phyloP scores from a whole-genome alignment of 2,329 filamentous ascomycete genomes.

The Fusarium burgessii region DNA sequence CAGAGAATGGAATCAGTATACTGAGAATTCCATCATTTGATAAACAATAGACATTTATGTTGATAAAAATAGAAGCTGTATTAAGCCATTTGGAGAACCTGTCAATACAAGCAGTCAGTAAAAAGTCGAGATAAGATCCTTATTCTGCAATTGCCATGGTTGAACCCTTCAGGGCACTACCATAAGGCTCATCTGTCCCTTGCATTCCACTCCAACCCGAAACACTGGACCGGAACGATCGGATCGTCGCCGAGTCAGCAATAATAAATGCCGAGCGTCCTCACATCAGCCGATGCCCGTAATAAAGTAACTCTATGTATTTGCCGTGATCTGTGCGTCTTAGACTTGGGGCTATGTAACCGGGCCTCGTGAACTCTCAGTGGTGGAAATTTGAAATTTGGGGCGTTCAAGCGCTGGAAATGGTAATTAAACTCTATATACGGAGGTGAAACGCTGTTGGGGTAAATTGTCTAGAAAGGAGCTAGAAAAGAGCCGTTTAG shows the following conservation, averaged over 20 bases:
- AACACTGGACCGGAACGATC: neutral
- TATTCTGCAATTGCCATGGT: too few species aligned
- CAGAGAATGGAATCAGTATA: too few species aligned
- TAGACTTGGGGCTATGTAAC: slow-evolving; percentile 8
- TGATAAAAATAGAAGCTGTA: too few species aligned
- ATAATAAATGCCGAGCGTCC: neutral
- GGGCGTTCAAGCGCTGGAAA: neutral
- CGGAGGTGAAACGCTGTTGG: neutral
- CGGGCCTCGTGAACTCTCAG: neutral
- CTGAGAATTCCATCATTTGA: too few species aligned
- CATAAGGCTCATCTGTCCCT: neutral
- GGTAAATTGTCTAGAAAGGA: neutral
- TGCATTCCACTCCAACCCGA: neutral
- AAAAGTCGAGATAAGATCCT: too few species aligned
- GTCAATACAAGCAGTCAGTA: too few species aligned
- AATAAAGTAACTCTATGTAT: neutral
- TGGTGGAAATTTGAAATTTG: slow-evolving; percentile 1
- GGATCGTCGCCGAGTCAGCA: neutral
- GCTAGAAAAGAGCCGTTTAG: neutral
- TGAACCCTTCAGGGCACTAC: neutral
- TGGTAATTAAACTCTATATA: slow-evolving; percentile 19
- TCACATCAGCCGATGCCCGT: neutral
- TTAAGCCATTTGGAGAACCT: too few species aligned
- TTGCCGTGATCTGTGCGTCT: slow-evolving; percentile 16
- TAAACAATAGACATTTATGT: too few species aligned